These are phyloP conservation scores for Hypoxylon cercidicola DNA, from an alignment of 495 filamentous ascomycete genomes.

Conservation along the genomic window DNA sequence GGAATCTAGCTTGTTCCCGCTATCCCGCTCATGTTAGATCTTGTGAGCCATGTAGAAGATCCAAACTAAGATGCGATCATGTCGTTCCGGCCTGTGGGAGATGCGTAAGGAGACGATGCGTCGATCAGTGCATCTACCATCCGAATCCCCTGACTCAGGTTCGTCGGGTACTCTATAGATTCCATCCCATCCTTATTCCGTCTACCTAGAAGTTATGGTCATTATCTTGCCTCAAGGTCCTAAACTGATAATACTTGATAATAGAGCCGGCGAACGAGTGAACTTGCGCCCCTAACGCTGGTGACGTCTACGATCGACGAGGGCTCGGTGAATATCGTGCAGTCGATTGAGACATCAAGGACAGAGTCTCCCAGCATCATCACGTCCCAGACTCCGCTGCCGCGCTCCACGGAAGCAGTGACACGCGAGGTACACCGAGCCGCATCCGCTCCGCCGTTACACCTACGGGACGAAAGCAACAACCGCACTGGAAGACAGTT, in stretches of 20 bases:
- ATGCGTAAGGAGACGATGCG: slow-evolving; percentile 44
- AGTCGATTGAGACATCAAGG: slow-evolving; percentile 26
- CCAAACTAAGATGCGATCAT: slow-evolving; percentile 49
- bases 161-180: slow-evolving; percentile 12
- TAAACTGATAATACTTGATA: slow-evolving; percentile 5
- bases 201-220: background rate
- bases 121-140: slow-evolving; percentile 47
- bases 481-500: slow-evolving; percentile 34
- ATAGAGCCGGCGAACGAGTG: slow-evolving; percentile 24
- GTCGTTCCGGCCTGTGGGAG: slow-evolving; percentile 46
- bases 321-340: slow-evolving; percentile 3
- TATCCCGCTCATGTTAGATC: slow-evolving; percentile 25
- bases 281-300: slow-evolving; percentile 20
- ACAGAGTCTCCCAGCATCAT: slow-evolving; percentile 3
- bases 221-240: background rate
- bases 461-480: slow-evolving; percentile 27
- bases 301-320: slow-evolving; percentile 18
- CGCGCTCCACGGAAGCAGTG: slow-evolving; percentile 23
- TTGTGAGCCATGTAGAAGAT: slow-evolving; percentile 45
- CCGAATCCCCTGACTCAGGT: slow-evolving; percentile 48
- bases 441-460: slow-evolving; percentile 46
- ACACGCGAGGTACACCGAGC: slow-evolving; percentile 39
- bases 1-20: slow-evolving; percentile 24
- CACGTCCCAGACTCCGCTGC: slow-evolving; percentile 6
- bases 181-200: background rate